Base-by-base conservation (phyloP, 306 rosid species). In the Datisca glomerata region DNA sequence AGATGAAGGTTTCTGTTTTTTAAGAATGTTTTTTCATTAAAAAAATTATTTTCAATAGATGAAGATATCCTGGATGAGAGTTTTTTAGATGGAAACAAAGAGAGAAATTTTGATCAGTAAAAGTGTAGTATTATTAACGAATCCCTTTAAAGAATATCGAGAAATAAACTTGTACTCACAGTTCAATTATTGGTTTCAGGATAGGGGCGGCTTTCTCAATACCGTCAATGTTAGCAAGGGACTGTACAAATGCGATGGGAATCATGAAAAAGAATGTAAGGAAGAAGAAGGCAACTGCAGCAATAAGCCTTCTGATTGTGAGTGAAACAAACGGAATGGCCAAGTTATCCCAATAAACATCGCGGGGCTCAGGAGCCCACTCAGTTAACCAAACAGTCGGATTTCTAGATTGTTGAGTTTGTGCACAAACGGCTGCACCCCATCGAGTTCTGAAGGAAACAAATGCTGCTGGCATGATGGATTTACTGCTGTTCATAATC, bases 301-400 rank as follows among this genome's bases (percentile, higher is more conserved):
- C 45, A 45, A 89, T 56, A 21, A 89, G 97, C 65, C 79, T 80
- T 71, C 97, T 68, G 51, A 89, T 83, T 39, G 91, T 38, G 52
- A 89, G 83, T 41, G 93, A 77, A 63, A 89, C 95, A 38, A 76
- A 89, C 49, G 98, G 98, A 53, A 84, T 80, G 10, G 95, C 86
- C 73, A 89, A 62, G 76, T 77, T 89, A 64, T 89, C 81, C 98
- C 98, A 89, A 63, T 55, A 84, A 18, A 89, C 59, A 55, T 89
- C 98, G 41, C 98, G 83, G 24, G 97, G 91, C 56, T 89, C 98
- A 0, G 95, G 95, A 45, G 98, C 98, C 95, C 98, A 80, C 57
- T 89, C 91, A 18, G 98, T 89, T 68, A 89, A 66, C 98, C 98
- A 89, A 36, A 54, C 14, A 6, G 93, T 80, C 9, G 98, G 98